These are phyloP conservation scores for Chaetomium sp. DNA, from an alignment of 2,329 filamentous ascomycete genomes.

Conservation along the genomic window DNA sequence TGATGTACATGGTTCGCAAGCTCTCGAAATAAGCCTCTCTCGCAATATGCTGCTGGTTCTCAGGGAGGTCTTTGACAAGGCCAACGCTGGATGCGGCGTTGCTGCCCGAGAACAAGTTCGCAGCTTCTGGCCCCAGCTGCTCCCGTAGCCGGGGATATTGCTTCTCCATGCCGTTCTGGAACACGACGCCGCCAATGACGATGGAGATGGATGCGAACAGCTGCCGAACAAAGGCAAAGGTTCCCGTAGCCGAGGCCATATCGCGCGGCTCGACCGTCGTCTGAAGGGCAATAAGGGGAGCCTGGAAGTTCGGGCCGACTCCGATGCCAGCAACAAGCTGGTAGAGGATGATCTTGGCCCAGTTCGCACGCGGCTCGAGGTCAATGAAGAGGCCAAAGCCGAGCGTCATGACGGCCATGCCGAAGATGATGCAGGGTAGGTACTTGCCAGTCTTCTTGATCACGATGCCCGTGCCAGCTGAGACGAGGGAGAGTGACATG, in stretches of 20 bases:
- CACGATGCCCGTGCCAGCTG: slow-evolving; percentile 46
- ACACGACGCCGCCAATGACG: slow-evolving; percentile 55
- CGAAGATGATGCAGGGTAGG: slow-evolving; percentile 55
- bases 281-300: slow-evolving; percentile 65
- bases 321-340: slow-evolving; percentile 64
- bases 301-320: slow-evolving; percentile 64
- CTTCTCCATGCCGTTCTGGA: slow-evolving; percentile 46
- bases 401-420: slow-evolving; percentile 57
- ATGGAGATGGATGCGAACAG: slow-evolving; percentile 60
- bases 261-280: slow-evolving; percentile 60
- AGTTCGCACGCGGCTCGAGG: slow-evolving; percentile 54
- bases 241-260: slow-evolving; percentile 64
- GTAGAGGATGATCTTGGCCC: slow-evolving; percentile 53
- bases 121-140: slow-evolving; percentile 45
- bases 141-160: slow-evolving; percentile 38
- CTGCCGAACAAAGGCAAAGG: slow-evolving; percentile 62
- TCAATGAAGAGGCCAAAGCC: slow-evolving; percentile 61
- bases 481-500: slow-evolving; percentile 48
- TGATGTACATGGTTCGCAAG: slow-evolving; percentile 59
- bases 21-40: slow-evolving; percentile 53
- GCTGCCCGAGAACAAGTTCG: slow-evolving; percentile 57
- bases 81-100: slow-evolving; percentile 63
- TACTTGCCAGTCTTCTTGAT: slow-evolving; percentile 62
- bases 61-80: slow-evolving; percentile 55
- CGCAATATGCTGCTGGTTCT: slow-evolving; percentile 47